Evolutionary conservation across 1,284 basidiomycete genomes (phyloP).

Genomic region (Laetiporus sulphureus): DNA sequence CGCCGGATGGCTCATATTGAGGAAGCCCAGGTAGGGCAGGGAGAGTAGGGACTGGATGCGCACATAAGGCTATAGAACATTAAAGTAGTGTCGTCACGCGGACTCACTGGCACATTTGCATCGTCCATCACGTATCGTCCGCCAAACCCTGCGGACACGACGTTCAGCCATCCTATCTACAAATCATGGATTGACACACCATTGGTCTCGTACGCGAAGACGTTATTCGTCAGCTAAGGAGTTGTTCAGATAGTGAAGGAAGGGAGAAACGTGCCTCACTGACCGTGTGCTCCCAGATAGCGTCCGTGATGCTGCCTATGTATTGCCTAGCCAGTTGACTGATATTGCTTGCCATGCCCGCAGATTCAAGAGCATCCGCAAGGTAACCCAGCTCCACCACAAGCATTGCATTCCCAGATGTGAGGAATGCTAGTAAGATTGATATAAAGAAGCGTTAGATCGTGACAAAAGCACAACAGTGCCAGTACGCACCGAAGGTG

Average conservation of each 20-base stretch:
- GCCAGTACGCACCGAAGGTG: constrained; percentile 43
- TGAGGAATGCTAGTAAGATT: constrained; percentile 50
- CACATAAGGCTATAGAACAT: too few species aligned
- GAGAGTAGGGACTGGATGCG: constrained; percentile 60
- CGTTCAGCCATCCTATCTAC: too few species aligned
- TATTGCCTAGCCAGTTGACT: constrained; percentile 49
- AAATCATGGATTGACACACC: too few species aligned
- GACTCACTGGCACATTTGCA: constrained; percentile 65
- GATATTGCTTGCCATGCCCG: constrained; percentile 40
- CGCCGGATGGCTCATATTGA: constrained; percentile 47
- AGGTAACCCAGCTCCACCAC: constrained; percentile 63
- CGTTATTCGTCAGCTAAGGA: constrained; percentile 47
- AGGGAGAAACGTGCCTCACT: too few species aligned
- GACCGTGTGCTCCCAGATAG: constrained; percentile 61
- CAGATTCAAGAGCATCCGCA: constrained; percentile 50
- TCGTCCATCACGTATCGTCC: constrained; percentile 75
- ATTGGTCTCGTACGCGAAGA: constrained; percentile 76
- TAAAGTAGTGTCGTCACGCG: too few species aligned
- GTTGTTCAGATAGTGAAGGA: neutral
- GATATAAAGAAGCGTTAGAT: neutral
- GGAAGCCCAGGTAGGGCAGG: constrained; percentile 71
- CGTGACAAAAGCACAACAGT: too few species aligned
- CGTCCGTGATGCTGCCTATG: constrained; percentile 53
- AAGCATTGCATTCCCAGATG: constrained; percentile 75
- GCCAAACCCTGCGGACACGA: constrained; percentile 54